These are phyloP conservation scores for Ambrosiella beaveri DNA, from an alignment of 2,329 filamentous ascomycete genomes.

Conservation along the genomic window DNA sequence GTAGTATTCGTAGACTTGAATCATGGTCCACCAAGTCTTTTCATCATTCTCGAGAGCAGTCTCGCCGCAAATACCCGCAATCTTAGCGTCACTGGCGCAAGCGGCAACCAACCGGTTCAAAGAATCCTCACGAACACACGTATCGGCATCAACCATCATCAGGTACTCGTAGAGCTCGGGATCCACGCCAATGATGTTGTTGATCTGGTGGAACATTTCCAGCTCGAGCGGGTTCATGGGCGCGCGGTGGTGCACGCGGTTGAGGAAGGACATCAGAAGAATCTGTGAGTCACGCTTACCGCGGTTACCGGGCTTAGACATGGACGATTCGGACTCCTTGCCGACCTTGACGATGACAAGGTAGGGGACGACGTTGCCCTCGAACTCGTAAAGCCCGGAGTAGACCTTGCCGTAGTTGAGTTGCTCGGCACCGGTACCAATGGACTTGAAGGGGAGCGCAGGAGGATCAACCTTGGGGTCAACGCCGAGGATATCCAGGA, in stretches of 20 bases:
- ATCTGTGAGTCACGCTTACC: slow-evolving; percentile 98
- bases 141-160: slow-evolving; percentile 96
- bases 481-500: slow-evolving; percentile 90
- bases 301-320: slow-evolving; percentile 88
- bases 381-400: slow-evolving; percentile 90
- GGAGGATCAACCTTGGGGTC: slow-evolving; percentile 94
- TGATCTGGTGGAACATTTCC: slow-evolving; percentile 98
- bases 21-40: slow-evolving; percentile 97
- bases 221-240: slow-evolving; percentile 93
- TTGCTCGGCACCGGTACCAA: slow-evolving; percentile 76
- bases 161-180: slow-evolving; percentile 95
- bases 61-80: slow-evolving; percentile 93
- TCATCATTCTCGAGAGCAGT: slow-evolving; percentile 94
- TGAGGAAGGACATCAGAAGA: slow-evolving; percentile 89
- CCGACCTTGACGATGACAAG: slow-evolving; percentile 92
- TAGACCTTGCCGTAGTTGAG: slow-evolving; percentile 98
- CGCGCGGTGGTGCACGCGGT: slow-evolving; percentile 84
- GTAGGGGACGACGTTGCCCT: slow-evolving; percentile 95
- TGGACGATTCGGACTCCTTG: slow-evolving; percentile 83
- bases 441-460: slow-evolving; percentile 81
- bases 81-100: slow-evolving; percentile 86
- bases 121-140: slow-evolving; percentile 78
- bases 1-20: slow-evolving; percentile 98
- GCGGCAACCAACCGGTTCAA: slow-evolving; percentile 82
- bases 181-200: slow-evolving; percentile 97